Percentiles rank a stretch among this genome's conserved stretches.
Evolutionary conservation across 148 eudicot genomes (phyloP).

Genomic region (Limonium bicolor): DNA sequence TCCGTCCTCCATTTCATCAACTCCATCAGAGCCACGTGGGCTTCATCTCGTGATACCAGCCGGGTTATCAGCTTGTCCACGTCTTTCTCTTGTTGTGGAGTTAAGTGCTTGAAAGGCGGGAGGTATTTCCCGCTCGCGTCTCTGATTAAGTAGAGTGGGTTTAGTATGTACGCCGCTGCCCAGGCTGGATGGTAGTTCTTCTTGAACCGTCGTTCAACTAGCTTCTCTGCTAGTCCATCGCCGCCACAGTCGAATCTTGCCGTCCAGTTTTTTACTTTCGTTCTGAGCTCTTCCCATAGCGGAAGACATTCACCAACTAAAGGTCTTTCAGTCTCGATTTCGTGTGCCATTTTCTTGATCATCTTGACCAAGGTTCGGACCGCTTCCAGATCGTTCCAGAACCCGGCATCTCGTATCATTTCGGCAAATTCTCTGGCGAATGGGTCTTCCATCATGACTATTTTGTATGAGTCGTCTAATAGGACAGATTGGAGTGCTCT

Average conservation of each 20-base stretch:
- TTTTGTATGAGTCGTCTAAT: conserved; percentile 59
- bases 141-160: conserved; percentile 62
- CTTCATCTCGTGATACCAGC: conserved; percentile 78
- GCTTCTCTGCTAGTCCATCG: conserved; percentile 32
- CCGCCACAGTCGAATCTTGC: conserved; percentile 45
- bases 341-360: conserved; percentile 53
- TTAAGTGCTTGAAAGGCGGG: conserved; percentile 78
- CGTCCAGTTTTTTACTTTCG: conserved; percentile 72
- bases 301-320: conserved; percentile 82
- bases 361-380: conserved; percentile 49
- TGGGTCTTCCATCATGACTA: conserved; percentile 60
- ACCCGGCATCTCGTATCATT: conserved; percentile 63
- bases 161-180: conserved; percentile 88
- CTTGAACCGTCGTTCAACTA: conserved; percentile 47
- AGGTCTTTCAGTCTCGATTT: conserved; percentile 63
- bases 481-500: conserved; percentile 50
- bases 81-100: conserved; percentile 82
- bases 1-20: conserved; percentile 95
- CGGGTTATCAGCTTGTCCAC: conserved; percentile 75
- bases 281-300: conserved; percentile 72
- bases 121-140: conserved; percentile 71
- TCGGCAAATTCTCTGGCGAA: conserved; percentile 53
- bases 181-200: conserved; percentile 92
- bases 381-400: conserved; percentile 83
- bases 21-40: conserved; percentile 73